Base-by-base conservation (phyloP, 352 stramenopile genomes). In the Globisporangium cylindrosporum region DNA sequence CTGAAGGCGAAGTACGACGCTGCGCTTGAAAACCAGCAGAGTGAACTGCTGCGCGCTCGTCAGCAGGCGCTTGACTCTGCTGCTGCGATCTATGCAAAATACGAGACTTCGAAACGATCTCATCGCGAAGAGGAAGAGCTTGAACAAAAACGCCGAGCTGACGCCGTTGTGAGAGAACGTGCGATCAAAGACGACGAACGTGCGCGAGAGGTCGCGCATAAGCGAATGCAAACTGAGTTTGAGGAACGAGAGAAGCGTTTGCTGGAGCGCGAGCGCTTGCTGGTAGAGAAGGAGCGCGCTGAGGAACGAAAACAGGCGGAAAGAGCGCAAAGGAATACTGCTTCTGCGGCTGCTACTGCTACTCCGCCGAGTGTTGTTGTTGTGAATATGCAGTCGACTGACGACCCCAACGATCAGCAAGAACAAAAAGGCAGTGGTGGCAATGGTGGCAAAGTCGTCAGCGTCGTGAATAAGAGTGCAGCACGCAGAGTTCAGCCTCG, bases 1-100 rank as follows among this genome's bases (percentile, higher is more conserved):
- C 61, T 93, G 0, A 93, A 91, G 38, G 71, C 69, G 10, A 93
- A 93, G 61, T 93, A 91, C 56, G 85, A 93, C 54, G 72, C 70
- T 25, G 81, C 80, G 25, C 68, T 93, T 3, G 81, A 89, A 60
- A 77, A 70, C 0, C 85, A 93, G 48, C 82, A 88, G 51, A 15
- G 65, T 14, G 85, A 93, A 46, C 66, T 93, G 0, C 54, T 87
- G 46, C 71, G 68, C 34, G 80, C 85, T 25, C 73, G 80, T 0
- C 81, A 91, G 25, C 67, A 83, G 34, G 78, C 79, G 0, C 43
- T 89, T 10, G 78, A 90, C 59, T 81, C 76, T 14, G 75, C 81
- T 1, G 85, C 76, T 32, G 36, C 73, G 14, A 79, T 84, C 22
- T 67, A 79, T 1, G 71, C 80, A 5, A 88, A 84, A 34, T 75